These are phyloP conservation scores for Wolfiporia cocos DNA, from an alignment of 1,284 basidiomycete species.

Conservation along the genomic window DNA sequence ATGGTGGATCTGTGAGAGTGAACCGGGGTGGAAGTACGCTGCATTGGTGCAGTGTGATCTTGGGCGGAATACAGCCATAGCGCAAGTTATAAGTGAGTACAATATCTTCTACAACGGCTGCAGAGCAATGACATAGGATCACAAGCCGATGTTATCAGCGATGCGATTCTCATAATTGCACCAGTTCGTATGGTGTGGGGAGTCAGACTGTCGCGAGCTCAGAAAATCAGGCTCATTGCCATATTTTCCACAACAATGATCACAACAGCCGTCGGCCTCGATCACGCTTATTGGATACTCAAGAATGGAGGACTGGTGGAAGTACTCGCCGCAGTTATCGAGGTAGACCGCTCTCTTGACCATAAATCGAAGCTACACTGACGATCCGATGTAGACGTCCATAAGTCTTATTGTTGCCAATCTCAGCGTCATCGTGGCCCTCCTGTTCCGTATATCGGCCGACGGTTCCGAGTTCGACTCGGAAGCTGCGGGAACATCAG, in stretches of 20 bases:
- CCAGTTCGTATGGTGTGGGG: slow-evolving; percentile 16
- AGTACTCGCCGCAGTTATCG: slow-evolving; percentile 13
- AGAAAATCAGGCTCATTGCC: slow-evolving; percentile 19
- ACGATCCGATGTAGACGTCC: neutral
- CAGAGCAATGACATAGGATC: too few species aligned
- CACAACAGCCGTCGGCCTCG: slow-evolving; percentile 18
- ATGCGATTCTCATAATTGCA: slow-evolving; percentile 17
- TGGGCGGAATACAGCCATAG: slow-evolving; percentile 5
- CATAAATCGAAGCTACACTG: too few species aligned
- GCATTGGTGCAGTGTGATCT: slow-evolving; percentile 3
- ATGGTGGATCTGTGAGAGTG: slow-evolving; percentile 3
- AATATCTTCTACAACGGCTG: too few species aligned
- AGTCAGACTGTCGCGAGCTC: slow-evolving; percentile 11
- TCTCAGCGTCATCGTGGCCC: neutral
- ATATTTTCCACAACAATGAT: slow-evolving; percentile 20
- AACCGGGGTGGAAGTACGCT: slow-evolving; percentile 3
- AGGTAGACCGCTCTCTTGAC: neutral
- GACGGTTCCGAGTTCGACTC: neutral
- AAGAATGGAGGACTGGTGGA: slow-evolving; percentile 14
- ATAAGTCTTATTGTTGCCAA: neutral
- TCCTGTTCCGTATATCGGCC: neutral
- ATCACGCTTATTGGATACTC: slow-evolving; percentile 16
- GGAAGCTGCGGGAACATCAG: neutral
- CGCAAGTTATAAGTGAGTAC: slow-evolving; percentile 3
- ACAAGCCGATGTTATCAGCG: slow-evolving; percentile 19